Conservation (phyloP, 495 filamentous ascomycete species). For the Penicillium coffeae region DNA sequence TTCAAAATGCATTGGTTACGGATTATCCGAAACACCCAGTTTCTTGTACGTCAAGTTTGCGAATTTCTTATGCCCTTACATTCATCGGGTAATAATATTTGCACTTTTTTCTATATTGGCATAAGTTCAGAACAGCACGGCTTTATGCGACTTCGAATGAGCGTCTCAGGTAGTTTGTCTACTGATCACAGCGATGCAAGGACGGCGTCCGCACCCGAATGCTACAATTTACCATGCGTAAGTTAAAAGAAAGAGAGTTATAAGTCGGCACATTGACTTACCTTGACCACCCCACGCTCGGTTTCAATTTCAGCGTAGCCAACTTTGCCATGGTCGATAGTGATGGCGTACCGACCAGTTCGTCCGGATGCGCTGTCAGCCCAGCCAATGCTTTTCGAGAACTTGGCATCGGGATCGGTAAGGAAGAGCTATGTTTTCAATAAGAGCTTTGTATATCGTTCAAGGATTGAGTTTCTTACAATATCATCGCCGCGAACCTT, state of each 20-base stretch:
- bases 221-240: constrained; percentile 29
- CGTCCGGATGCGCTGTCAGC: constrained; percentile 55
- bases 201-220: constrained; percentile 71
- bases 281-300: constrained; percentile 52
- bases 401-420: constrained; percentile 67
- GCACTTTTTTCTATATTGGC: no score
- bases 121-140: no score
- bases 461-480: constrained; percentile 43
- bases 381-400: constrained; percentile 81
- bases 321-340: constrained; percentile 86
- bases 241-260: not conserved
- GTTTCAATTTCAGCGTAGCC: constrained; percentile 79
- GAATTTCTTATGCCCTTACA: no score
- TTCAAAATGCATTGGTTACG: no score
- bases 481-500: constrained; percentile 69
- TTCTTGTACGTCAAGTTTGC: no score
- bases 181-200: constrained; percentile 41
- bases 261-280: constrained; percentile 1
- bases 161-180: no score
- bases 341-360: constrained; percentile 78
- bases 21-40: no score
- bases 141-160: no score
- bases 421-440: constrained; percentile 85
- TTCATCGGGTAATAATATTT: no score
- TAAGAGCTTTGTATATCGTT: no score